phyloP scores from a whole-genome alignment of 352 stramenopile species.

The Phytophthora ramorum region DNA sequence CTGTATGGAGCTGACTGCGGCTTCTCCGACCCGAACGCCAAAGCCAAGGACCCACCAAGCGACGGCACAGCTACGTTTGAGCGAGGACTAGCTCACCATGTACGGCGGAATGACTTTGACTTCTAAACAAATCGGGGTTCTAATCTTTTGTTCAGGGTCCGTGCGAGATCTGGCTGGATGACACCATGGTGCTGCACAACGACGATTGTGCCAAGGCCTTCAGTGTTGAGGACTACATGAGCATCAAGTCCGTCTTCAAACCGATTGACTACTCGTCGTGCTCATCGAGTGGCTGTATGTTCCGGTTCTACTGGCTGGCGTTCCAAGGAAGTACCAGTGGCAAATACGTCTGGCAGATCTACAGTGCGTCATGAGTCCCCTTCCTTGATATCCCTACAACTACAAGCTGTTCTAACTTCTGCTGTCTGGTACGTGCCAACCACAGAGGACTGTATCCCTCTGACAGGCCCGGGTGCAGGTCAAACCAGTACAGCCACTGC shows the following conservation, averaged over 20 bases:
- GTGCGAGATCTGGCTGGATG: conserved; percentile 40
- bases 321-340: conserved; percentile 27
- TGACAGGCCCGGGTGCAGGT: too few relatives aligned
- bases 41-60: conserved; percentile 12
- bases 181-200: conserved; percentile 32
- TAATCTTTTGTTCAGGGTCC: conserved; percentile 16
- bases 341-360: conserved; percentile 40
- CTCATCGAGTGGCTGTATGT: conserved; percentile 27
- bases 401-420: too few relatives aligned
- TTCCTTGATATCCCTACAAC: too few relatives aligned
- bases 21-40: conserved; percentile 16
- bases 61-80: conserved; percentile 27
- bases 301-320: conserved; percentile 42
- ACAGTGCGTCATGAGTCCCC: conserved; percentile 26
- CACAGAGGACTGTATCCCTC: too few relatives aligned
- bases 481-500: too few relatives aligned
- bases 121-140: background rate
- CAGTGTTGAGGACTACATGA: conserved; percentile 17
- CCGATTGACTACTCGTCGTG: conserved; percentile 10
- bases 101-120: background rate
- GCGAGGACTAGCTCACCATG: conserved; percentile 17
- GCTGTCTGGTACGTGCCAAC: too few relatives aligned
- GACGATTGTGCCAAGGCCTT: conserved; percentile 33
- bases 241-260: conserved; percentile 35
- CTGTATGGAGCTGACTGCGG: conserved; percentile 23